These are phyloP conservation scores for Aspergillus baeticus DNA, from an alignment of 495 filamentous ascomycete genomes.

Conservation along the genomic window DNA sequence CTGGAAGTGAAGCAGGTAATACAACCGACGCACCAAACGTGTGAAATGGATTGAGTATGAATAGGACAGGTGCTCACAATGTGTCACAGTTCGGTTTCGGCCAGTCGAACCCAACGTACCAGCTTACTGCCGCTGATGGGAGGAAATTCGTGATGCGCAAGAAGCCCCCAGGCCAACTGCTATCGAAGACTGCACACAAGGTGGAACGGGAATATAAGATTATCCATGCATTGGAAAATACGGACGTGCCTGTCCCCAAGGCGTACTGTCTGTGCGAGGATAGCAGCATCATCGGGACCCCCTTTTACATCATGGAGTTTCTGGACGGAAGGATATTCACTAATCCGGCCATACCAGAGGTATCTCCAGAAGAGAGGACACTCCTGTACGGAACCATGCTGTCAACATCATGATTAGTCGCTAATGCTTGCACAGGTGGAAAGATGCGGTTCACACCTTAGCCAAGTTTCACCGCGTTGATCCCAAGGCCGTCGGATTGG, in stretches of 20 bases:
- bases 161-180: constrained; percentile 88
- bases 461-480: constrained; percentile 79
- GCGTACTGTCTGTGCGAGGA: constrained; percentile 88
- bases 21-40: neutral
- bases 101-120: constrained; percentile 96
- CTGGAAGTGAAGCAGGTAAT: constrained; percentile 83
- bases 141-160: constrained; percentile 83
- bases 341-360: constrained; percentile 77
- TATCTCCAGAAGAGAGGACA: constrained; percentile 64
- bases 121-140: constrained; percentile 67
- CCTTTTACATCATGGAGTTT: constrained; percentile 97
- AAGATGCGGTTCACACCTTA: constrained; percentile 77
- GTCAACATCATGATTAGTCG: neutral
- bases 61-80: constrained; percentile 1
- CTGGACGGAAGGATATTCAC: constrained; percentile 89
- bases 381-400: constrained; percentile 53
- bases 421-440: constrained; percentile 58
- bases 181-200: constrained; percentile 90
- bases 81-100: constrained; percentile 81
- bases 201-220: constrained; percentile 94
- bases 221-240: constrained; percentile 75
- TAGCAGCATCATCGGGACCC: constrained; percentile 71
- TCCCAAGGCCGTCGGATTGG: constrained; percentile 62
- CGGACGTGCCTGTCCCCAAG: constrained; percentile 83
- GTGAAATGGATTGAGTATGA: neutral